These are phyloP conservation scores for Castanospermum australe DNA, from an alignment of 306 rosid species.

Conservation along the genomic window DNA sequence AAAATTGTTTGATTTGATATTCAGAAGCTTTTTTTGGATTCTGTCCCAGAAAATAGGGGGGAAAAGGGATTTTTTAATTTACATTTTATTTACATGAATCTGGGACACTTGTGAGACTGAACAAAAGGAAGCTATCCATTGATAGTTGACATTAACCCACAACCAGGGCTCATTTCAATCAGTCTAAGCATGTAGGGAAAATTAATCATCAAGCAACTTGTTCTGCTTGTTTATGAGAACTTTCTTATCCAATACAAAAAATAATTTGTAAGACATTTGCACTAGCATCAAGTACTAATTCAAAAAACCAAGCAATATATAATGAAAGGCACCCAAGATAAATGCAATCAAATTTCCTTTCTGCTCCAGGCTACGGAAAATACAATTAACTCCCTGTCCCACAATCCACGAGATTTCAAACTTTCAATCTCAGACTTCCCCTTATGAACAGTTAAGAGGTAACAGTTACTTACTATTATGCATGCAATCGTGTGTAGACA, in stretches of 20 bases:
- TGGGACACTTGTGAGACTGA: neutral
- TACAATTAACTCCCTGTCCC: neutral
- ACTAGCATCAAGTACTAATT: neutral
- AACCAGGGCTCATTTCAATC: neutral
- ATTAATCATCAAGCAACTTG: neutral
- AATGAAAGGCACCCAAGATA: neutral
- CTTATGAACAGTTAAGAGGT: slow-evolving; percentile 5
- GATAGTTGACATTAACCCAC: neutral
- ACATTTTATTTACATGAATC: neutral
- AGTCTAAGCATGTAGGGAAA: neutral
- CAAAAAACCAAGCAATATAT: neutral
- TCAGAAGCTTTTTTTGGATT: neutral
- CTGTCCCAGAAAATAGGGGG: neutral
- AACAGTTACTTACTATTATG: neutral
- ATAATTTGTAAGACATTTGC: neutral
- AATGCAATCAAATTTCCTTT: slow-evolving; percentile 14
- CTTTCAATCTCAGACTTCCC: neutral
- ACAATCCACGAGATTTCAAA: neutral
- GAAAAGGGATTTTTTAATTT: neutral
- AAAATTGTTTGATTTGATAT: no score
- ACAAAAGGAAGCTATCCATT: neutral
- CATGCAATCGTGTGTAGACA: neutral
- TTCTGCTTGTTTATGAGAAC: neutral
- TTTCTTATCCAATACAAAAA: neutral
- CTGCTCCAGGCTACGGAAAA: neutral